Evolutionary conservation across 2,329 filamentous ascomycete genomes (phyloP), one percentile per base, ranked within the genome.

Genomic region (Atkinsonella texensis): DNA sequence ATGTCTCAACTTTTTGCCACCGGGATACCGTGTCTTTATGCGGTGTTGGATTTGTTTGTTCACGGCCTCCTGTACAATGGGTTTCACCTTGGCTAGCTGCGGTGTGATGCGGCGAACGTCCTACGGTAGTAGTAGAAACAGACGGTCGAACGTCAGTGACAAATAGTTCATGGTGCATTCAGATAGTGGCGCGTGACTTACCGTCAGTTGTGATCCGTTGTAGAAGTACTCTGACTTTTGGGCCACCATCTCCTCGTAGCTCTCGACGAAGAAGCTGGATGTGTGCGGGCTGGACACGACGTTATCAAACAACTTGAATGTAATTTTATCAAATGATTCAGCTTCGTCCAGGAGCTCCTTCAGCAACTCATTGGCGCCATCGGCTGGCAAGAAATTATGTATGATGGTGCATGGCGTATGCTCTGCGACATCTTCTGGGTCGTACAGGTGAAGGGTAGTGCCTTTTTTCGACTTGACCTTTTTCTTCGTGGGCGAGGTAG

Each of bases 401-500:
- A 96, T 82, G 57, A 97, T 86, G 11, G 87, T 90, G 68, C 90
- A 96, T 1, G 93, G 89, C 0, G 91, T 95, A 62, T 95, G 79
- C 23, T 79, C 75, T 47, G 87, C 85, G 45, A 97, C 80, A 59
- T 95, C 89, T 40, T 81, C 74, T 0, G 90, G 87, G 42, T 87
- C 81, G 66, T 86, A 97, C 0, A 97, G 73, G 62, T 91, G 86
- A 2, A 97, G 68, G 0, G 91, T 96, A 58, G 81, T 80, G 12
- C 90, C 91, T 63, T 85, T 94, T 60, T 80, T 85, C 0, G 85
- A 83, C 54, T 87, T 68, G 0, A 76, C 56, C 56, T 72, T 79
- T 60, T 74, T 78, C 60, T 71, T 76, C 31, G 52, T 55, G 2
- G 60, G 57, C 13, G 40, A 18, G 2, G 56, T 52, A 1, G 52